Conservation (phyloP, 305 asterid genomes). For the Solanum hybrid region DNA sequence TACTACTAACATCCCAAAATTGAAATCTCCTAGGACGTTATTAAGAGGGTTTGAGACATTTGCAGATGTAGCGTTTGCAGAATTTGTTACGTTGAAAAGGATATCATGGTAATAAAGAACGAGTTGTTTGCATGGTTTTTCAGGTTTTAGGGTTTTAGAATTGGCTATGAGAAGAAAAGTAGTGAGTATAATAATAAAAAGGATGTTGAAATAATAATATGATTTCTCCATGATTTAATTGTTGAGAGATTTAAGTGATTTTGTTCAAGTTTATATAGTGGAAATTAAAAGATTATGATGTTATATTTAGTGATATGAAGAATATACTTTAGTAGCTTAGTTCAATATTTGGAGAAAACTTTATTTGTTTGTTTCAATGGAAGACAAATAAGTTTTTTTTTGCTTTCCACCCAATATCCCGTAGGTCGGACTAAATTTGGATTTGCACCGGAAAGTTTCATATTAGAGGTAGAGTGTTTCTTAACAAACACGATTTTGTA, state of each 20-base stretch:
- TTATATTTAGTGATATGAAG: background rate
- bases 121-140: constrained; percentile 40
- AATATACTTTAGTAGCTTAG: background rate
- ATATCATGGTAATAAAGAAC: constrained; percentile 52
- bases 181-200: constrained; percentile 11
- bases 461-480: accelerated
- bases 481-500: accelerated
- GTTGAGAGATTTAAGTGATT: background rate
- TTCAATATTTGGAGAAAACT: background rate
- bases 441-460: no score
- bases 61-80: constrained; percentile 42
- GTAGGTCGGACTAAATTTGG: accelerated
- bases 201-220: background rate
- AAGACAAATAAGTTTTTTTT: background rate
- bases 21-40: constrained; percentile 10
- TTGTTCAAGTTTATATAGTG: background rate
- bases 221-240: constrained; percentile 1
- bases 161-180: background rate
- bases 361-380: background rate
- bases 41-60: constrained; percentile 13
- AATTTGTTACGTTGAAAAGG: constrained; percentile 41
- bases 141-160: constrained; percentile 5
- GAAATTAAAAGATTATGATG: background rate
- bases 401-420: no score
- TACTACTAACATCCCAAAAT: constrained; percentile 33